phyloP scores from a whole-genome alignment of 495 filamentous ascomycete species.

The Tuber microsphaerosporum region DNA sequence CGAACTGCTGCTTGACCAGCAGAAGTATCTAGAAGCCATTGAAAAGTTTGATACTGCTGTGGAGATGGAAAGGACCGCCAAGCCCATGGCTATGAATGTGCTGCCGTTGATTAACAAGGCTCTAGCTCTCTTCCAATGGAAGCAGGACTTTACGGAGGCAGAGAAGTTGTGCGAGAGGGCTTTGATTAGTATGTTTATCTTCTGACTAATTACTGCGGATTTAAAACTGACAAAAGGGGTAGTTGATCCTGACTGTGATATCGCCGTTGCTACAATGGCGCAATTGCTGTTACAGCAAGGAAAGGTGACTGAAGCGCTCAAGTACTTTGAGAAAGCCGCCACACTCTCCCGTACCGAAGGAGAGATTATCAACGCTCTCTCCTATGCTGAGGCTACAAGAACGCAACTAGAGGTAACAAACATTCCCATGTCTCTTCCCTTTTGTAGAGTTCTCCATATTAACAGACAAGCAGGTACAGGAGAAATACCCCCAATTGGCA shows the following conservation, averaged over 20 bases:
- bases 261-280: conserved; percentile 98
- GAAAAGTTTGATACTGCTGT: conserved; percentile 97
- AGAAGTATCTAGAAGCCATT: conserved; percentile 89
- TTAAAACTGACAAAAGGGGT: conserved; percentile 35
- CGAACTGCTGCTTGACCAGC: conserved; percentile 94
- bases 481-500: conserved; percentile 94
- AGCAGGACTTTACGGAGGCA: conserved; percentile 87
- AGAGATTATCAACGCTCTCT: conserved; percentile 91
- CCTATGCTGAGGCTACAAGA: conserved; percentile 92
- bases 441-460: conserved; percentile 10
- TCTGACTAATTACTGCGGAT: conserved; percentile 1
- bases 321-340: conserved; percentile 94
- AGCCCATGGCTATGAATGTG: conserved; percentile 93
- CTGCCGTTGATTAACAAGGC: conserved; percentile 98
- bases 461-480: conserved; percentile 58
- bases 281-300: conserved; percentile 97
- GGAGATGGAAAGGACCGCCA: conserved; percentile 91
- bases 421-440: background rate
- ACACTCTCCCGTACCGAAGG: conserved; percentile 92
- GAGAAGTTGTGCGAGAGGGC: conserved; percentile 96
- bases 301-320: conserved; percentile 88
- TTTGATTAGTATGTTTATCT: conserved; percentile 72
- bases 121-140: conserved; percentile 93
- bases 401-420: conserved; percentile 70
- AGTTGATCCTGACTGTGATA: conserved; percentile 99